Percentiles rank a stretch among this genome's conserved stretches.
These are phyloP conservation scores for Aegilops sharonensis DNA, from an alignment of 176 grass and related monocot species.

Conservation along the genomic window DNA sequence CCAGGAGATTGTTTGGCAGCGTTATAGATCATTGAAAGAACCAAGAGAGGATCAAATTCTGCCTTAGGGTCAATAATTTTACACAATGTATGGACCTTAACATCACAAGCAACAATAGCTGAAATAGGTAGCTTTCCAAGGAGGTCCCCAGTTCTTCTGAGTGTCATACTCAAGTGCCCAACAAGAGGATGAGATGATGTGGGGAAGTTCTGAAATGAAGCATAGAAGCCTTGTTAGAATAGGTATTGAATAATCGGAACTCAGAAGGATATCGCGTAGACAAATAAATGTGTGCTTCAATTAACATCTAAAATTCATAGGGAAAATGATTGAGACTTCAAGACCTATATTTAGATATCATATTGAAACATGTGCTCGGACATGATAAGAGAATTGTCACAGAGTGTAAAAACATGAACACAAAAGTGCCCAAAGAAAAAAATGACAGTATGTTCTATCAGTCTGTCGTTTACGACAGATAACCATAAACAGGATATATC, in stretches of 20 bases:
- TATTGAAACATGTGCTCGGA: neutral
- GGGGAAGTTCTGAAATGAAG: slow-evolving; percentile 58
- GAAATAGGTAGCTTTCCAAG: slow-evolving; percentile 68
- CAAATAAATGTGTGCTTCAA: neutral
- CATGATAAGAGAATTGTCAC: neutral
- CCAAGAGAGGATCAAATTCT: slow-evolving; percentile 64
- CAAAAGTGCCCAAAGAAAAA: neutral
- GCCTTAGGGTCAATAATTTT: slow-evolving; percentile 60
- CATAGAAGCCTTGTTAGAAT: slow-evolving; percentile 24
- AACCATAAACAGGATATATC: neutral
- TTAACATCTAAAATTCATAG: neutral
- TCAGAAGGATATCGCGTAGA: neutral
- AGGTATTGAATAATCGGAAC: neutral
- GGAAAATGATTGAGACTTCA: slow-evolving; percentile 4
- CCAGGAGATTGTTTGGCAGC: slow-evolving; percentile 56
- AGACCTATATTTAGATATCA: neutral
- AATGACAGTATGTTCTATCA: neutral
- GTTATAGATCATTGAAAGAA: slow-evolving; percentile 69
- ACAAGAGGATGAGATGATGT: slow-evolving; percentile 83
- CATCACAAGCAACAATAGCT: slow-evolving; percentile 68
- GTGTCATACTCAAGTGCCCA: slow-evolving; percentile 59
- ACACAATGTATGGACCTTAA: slow-evolving; percentile 73
- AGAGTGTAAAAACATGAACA: neutral
- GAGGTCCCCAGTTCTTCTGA: slow-evolving; percentile 50
- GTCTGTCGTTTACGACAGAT: neutral